phyloP scores from a whole-genome alignment of 129 eudicot genomes.

The Calendula officinalis region DNA sequence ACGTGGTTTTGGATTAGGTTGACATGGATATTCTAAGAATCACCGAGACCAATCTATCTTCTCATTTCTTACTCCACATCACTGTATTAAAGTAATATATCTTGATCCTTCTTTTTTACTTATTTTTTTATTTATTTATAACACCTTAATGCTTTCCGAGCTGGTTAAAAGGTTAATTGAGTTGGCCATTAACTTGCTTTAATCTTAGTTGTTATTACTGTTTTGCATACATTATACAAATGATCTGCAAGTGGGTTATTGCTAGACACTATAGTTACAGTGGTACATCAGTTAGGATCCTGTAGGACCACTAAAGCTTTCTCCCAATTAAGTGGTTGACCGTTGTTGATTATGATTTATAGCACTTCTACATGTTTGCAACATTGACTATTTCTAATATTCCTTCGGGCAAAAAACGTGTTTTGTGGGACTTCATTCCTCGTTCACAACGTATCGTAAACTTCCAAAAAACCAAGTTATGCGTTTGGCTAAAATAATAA shows the following conservation, averaged over 20 bases:
- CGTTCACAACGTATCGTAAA: slow-evolving; percentile 1
- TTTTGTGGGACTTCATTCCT: slow-evolving; percentile 14
- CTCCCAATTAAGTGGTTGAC: slow-evolving; percentile 52
- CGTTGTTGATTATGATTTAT: slow-evolving; percentile 13
- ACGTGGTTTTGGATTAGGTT: too few relatives aligned
- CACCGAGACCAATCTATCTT: too few relatives aligned
- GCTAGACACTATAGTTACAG: slow-evolving; percentile 35
- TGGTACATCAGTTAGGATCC: slow-evolving; percentile 33
- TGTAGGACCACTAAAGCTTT: slow-evolving; percentile 33
- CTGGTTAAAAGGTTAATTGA: slow-evolving; percentile 17
- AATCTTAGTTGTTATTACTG: slow-evolving; percentile 23
- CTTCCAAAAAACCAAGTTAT: slow-evolving; percentile 1
- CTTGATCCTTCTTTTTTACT: slow-evolving; percentile 19
- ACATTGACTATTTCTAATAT: slow-evolving; percentile 16
- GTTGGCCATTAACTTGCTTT: slow-evolving; percentile 12
- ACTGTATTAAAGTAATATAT: slow-evolving; percentile 18
- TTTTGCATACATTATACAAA: slow-evolving; percentile 15
- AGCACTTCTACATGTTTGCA: slow-evolving; percentile 29
- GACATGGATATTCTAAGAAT: too few relatives aligned
- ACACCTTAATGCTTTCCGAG: slow-evolving; percentile 20
- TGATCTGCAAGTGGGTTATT: slow-evolving; percentile 30
- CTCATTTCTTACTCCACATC: too few relatives aligned
- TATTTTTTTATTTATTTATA: neutral
- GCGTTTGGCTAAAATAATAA: neutral
- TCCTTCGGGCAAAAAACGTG: slow-evolving; percentile 30